Percentiles rank a stretch among this genome's conserved stretches.
phyloP scores from a whole-genome alignment of 1,139 yeast species.

The Debaryomyces singareniensis region DNA sequence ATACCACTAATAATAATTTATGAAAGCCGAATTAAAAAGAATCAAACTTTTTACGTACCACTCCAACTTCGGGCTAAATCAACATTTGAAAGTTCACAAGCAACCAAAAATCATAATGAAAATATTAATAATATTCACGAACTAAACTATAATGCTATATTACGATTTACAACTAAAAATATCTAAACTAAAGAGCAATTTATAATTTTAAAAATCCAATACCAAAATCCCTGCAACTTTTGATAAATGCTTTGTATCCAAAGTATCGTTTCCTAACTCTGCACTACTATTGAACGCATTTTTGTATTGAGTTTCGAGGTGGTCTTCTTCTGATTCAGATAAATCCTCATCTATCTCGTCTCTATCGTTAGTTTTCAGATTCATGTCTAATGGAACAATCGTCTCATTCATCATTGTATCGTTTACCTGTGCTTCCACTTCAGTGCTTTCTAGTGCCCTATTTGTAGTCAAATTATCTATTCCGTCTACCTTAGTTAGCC shows the following conservation, averaged over 20 bases:
- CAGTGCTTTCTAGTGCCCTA: conserved; percentile 9
- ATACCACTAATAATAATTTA: no score
- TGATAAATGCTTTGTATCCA: conserved; percentile 48
- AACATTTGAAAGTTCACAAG: no score
- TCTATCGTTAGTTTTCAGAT: conserved; percentile 2
- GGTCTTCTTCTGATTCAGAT: conserved; percentile 11
- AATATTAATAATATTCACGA: no score
- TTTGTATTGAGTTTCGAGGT: conserved; percentile 16
- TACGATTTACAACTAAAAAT: no score
- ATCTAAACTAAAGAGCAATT: no score
- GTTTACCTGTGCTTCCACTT: conserved; percentile 13
- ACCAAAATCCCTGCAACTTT: conserved; percentile 50
- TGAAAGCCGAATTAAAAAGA: no score
- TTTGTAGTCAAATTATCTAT: conserved; percentile 20
- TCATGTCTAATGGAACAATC: conserved; percentile 7
- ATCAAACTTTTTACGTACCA: no score
- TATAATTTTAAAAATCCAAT: conserved; percentile 45
- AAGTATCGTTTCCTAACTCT: conserved; percentile 21
- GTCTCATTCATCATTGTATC: conserved; percentile 11
- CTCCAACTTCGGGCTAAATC: no score
- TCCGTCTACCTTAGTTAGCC: conserved; percentile 22
- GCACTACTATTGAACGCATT: conserved; percentile 10
- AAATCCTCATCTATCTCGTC: background rate
- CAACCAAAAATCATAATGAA: no score
- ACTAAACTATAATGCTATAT: no score